phyloP scores from a whole-genome alignment of 768 basidiomycete species.

The Trametes cinnabarina region DNA sequence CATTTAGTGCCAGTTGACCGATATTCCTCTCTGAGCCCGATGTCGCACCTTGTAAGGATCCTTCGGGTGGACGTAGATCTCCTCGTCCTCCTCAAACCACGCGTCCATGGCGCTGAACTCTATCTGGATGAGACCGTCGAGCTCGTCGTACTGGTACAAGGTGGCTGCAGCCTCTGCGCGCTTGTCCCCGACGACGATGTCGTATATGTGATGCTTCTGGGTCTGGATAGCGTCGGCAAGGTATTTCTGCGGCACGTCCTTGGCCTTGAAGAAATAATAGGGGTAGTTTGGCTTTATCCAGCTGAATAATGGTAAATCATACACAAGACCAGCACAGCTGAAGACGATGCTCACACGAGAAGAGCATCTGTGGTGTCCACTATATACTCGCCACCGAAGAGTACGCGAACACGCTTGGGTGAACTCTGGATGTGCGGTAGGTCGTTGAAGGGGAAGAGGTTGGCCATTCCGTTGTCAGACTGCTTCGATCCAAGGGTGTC shows the following conservation, averaged over 20 bases:
- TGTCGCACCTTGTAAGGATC: constrained; percentile 65
- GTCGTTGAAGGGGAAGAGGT: constrained; percentile 31
- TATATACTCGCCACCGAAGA: constrained; percentile 50
- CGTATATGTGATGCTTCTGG: constrained; percentile 38
- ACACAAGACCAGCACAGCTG: neutral
- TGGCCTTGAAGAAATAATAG: constrained; percentile 48
- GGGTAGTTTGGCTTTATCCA: constrained; percentile 59
- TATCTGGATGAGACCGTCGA: constrained; percentile 50
- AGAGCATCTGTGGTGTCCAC: constrained; percentile 58
- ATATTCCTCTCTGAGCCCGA: neutral
- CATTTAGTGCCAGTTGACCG: no score
- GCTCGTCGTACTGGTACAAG: constrained; percentile 34
- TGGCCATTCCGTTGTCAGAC: no score
- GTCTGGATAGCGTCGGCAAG: constrained; percentile 30
- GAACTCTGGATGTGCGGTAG: constrained; percentile 48
- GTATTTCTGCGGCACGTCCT: constrained; percentile 45
- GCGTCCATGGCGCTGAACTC: constrained; percentile 50
- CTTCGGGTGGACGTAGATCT: constrained; percentile 58
- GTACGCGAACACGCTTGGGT: constrained; percentile 50
- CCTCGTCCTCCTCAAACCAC: constrained; percentile 72
- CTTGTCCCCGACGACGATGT: constrained; percentile 44
- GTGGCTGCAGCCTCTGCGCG: constrained; percentile 41
- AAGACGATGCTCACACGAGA: constrained; percentile 51
- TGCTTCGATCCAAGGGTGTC: neutral
- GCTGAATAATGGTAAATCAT: constrained; percentile 28